A percentile compares a stretch with the other conserved stretches of the same genome.
These are phyloP conservation scores for Boletus vermiculosoides DNA, from an alignment of 768 basidiomycete genomes.

Conservation along the genomic window DNA sequence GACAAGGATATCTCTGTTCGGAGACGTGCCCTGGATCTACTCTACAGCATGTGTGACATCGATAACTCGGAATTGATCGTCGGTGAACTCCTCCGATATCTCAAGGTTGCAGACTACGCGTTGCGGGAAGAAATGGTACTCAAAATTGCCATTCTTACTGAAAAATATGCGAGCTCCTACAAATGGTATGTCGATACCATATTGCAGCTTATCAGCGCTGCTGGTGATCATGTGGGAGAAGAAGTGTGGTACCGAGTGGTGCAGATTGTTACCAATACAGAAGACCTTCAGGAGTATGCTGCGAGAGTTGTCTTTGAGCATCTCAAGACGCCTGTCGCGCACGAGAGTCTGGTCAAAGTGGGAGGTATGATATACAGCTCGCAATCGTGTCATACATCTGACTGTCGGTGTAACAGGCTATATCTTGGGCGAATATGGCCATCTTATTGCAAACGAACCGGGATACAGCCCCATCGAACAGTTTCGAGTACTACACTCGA, in stretches of 20 bases:
- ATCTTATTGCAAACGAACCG: conserved; percentile 92
- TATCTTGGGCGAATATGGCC: conserved; percentile 96
- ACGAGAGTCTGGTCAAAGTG: conserved; percentile 94
- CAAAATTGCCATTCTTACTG: conserved; percentile 98
- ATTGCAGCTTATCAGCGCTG: conserved; percentile 90
- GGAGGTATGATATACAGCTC: conserved; percentile 58
- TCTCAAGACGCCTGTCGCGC: conserved; percentile 78
- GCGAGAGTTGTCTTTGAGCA: conserved; percentile 90
- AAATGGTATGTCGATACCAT: conserved; percentile 99
- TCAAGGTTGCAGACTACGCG: conserved; percentile 95
- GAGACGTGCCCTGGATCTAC: conserved; percentile 87
- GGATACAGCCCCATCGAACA: conserved; percentile 95
- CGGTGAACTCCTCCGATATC: conserved; percentile 89
- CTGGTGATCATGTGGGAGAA: conserved; percentile 98
- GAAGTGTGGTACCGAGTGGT: conserved; percentile 99
- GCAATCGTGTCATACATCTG: conserved; percentile 4
- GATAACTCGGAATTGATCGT: conserved; percentile 96
- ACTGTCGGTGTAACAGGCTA: conserved; percentile 60
- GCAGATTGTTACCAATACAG: conserved; percentile 97
- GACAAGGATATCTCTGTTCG: conserved; percentile 98
- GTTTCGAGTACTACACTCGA: conserved; percentile 88
- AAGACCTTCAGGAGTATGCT: conserved; percentile 95
- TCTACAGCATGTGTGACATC: conserved; percentile 99
- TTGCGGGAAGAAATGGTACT: conserved; percentile 98
- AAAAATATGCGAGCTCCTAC: conserved; percentile 95